These are phyloP conservation scores for Suillus clintonianus DNA, from an alignment of 768 basidiomycete species.

Conservation along the genomic window DNA sequence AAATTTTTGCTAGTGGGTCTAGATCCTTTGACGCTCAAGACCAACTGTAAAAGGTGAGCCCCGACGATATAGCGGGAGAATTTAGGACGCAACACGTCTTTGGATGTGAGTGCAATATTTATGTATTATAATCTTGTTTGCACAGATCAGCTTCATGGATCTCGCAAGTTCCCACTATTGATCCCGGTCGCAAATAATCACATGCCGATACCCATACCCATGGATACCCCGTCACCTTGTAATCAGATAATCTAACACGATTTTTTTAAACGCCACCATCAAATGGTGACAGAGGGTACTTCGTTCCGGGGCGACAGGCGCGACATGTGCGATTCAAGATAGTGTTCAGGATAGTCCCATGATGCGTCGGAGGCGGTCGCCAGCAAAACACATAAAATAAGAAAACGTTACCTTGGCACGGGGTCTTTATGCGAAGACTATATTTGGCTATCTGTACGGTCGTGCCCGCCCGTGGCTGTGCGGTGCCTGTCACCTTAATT, in stretches of 20 bases:
- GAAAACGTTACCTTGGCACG: slow-evolving; percentile 1
- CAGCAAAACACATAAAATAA: neutral
- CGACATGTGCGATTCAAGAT: neutral
- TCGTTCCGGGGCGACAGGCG: neutral
- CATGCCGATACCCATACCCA: neutral
- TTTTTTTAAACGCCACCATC: neutral
- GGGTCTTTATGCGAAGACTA: neutral
- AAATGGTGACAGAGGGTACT: neutral
- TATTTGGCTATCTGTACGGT: neutral
- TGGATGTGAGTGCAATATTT: neutral
- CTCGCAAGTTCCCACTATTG: neutral
- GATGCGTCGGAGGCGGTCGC: slow-evolving; percentile 3
- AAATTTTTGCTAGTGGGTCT: slow-evolving; percentile 1
- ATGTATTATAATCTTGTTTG: neutral
- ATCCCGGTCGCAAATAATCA: neutral
- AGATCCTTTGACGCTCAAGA: neutral
- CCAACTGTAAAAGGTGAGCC: neutral
- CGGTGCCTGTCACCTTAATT: slow-evolving; percentile 28
- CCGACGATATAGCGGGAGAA: neutral
- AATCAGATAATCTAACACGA: neutral
- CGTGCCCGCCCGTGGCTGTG: slow-evolving; percentile 28
- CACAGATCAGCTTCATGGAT: neutral
- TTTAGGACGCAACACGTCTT: neutral
- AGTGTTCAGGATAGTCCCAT: neutral
- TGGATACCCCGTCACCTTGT: neutral